A percentile compares a stretch with the other conserved stretches of the same genome.
Conservation (phyloP, 2,329 filamentous ascomycete genomes). For the Aspergillus sp. region DNA sequence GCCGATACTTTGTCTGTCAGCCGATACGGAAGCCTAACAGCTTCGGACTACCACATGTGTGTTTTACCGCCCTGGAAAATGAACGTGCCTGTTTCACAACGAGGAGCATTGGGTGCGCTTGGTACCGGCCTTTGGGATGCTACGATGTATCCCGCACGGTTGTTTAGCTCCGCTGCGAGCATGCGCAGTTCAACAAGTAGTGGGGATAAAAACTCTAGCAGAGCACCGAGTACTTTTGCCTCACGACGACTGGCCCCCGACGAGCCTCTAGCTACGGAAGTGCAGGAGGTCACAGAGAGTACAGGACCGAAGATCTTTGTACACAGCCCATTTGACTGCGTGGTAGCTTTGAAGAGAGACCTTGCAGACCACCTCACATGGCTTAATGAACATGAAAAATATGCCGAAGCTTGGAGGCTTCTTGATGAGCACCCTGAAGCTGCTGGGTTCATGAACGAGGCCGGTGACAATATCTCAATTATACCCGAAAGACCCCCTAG, state of each 20-base stretch:
- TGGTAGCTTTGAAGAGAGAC: conserved; percentile 86
- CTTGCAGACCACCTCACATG: conserved; percentile 81
- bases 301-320: conserved; percentile 82
- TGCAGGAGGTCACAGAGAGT: conserved; percentile 51
- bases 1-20: conserved; percentile 84
- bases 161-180: conserved; percentile 86
- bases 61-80: conserved; percentile 76
- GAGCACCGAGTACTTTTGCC: conserved; percentile 51
- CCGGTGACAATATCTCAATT: conserved; percentile 31
- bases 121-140: conserved; percentile 82
- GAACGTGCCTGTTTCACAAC: conserved; percentile 62
- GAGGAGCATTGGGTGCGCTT: conserved; percentile 74
- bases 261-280: conserved; percentile 38
- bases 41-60: conserved; percentile 87
- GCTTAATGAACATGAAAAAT: conserved; percentile 78
- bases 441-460: conserved; percentile 43
- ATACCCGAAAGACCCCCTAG: conserved; percentile 41
- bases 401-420: conserved; percentile 84
- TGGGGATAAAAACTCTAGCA: conserved; percentile 58
- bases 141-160: conserved; percentile 78
- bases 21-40: conserved; percentile 79
- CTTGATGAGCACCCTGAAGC: conserved; percentile 83
- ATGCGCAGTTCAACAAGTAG: conserved; percentile 58
- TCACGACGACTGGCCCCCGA: conserved; percentile 52
- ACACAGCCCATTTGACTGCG: conserved; percentile 93